Evolutionary conservation across 2,329 filamentous ascomycete genomes (phyloP).

Genomic region (Fusarium sp.): DNA sequence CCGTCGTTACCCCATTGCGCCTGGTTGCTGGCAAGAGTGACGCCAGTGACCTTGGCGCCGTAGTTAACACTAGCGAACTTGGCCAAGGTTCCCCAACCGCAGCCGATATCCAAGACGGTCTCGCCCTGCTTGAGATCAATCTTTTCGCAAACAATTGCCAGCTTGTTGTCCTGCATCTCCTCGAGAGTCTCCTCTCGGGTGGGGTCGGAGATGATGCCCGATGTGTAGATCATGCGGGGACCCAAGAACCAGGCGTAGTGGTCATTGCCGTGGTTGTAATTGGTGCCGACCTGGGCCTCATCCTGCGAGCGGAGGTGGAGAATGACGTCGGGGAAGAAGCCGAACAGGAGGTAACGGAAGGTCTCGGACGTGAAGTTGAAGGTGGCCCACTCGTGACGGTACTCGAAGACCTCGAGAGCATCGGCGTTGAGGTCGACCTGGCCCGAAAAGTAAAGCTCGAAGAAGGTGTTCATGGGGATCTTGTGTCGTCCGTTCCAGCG

Average conservation of each 20-base stretch:
- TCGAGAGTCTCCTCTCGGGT: conserved; percentile 90
- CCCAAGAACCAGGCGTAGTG: conserved; percentile 98
- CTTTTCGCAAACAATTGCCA: conserved; percentile 94
- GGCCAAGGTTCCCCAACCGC: conserved; percentile 93
- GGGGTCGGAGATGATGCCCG: conserved; percentile 87
- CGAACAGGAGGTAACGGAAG: conserved; percentile 85
- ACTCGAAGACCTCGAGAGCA: conserved; percentile 85
- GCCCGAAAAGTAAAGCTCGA: conserved; percentile 94
- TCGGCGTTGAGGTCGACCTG: conserved; percentile 94
- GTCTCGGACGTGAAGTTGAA: conserved; percentile 86
- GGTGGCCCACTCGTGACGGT: conserved; percentile 93
- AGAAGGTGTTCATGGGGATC: conserved; percentile 89
- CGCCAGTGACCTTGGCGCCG: conserved; percentile 82
- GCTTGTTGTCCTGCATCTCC: conserved; percentile 95
- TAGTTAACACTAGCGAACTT: conserved; percentile 92
- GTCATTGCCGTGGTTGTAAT: conserved; percentile 96
- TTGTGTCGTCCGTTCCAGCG: conserved; percentile 81
- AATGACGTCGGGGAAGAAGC: conserved; percentile 86
- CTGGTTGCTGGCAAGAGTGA: conserved; percentile 93
- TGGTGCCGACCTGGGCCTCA: conserved; percentile 93
- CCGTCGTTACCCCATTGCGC: conserved; percentile 94
- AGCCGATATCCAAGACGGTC: conserved; percentile 88
- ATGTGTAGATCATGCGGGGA: conserved; percentile 97
- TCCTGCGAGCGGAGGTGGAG: conserved; percentile 92
- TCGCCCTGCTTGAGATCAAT: conserved; percentile 84